Evolutionary conservation across 768 basidiomycete genomes (phyloP).

Genomic region (Kwoniella sp.): DNA sequence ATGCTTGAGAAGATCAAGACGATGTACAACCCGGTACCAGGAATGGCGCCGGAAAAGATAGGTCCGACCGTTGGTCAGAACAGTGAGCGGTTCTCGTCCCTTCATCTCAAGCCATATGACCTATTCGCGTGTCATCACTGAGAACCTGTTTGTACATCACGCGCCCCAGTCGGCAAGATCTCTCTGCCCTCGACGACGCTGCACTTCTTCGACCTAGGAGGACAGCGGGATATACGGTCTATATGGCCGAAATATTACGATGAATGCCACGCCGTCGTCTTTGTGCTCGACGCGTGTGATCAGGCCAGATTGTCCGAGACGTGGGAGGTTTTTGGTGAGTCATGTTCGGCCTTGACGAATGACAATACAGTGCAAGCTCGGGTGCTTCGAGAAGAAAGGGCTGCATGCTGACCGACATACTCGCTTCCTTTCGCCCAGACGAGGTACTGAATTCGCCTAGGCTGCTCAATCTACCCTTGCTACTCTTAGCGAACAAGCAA

Average conservation of each 20-base stretch:
- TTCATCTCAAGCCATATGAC: neutral
- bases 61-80: slow-evolving; percentile 97
- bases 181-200: slow-evolving; percentile 88
- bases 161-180: slow-evolving; percentile 85
- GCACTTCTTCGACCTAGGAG: slow-evolving; percentile 96
- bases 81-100: slow-evolving; percentile 64
- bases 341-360: too few species aligned
- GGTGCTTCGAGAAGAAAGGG: too few species aligned
- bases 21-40: slow-evolving; percentile 80
- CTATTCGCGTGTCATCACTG: too few species aligned
- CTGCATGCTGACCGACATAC: neutral
- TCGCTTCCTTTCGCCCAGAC: slow-evolving; percentile 60
- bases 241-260: slow-evolving; percentile 94
- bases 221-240: slow-evolving; percentile 86
- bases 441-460: slow-evolving; percentile 84
- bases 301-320: slow-evolving; percentile 82
- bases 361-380: too few species aligned
- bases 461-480: slow-evolving; percentile 83
- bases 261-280: slow-evolving; percentile 95
- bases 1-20: slow-evolving; percentile 93
- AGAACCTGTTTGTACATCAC: neutral
- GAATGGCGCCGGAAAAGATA: slow-evolving; percentile 88
- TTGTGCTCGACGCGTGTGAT: slow-evolving; percentile 92
- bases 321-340: slow-evolving; percentile 95
- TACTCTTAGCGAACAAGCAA: slow-evolving; percentile 95